Evolutionary conservation across 305 asterid genomes (phyloP).

Genomic region (Fraxinus albicans): DNA sequence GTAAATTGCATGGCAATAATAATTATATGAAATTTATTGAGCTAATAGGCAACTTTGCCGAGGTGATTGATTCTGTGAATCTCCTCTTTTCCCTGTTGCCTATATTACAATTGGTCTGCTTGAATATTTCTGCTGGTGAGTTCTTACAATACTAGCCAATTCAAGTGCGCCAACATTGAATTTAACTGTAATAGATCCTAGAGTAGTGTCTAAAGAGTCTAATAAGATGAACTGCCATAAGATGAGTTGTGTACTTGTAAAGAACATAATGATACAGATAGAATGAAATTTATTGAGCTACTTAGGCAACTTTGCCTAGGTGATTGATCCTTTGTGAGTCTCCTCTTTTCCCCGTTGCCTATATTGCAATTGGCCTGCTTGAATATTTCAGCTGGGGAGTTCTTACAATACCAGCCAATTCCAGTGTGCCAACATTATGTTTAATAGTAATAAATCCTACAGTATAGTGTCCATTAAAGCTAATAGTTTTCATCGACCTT

Average conservation of each 20-base stretch:
- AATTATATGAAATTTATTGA: neutral
- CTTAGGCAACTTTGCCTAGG: constrained; percentile 57
- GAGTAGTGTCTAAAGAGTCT: neutral
- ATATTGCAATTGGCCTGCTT: constrained; percentile 21
- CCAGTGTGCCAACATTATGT: constrained; percentile 20
- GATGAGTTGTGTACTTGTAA: neutral
- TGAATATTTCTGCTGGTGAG: constrained; percentile 13
- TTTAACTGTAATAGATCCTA: neutral
- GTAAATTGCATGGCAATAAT: neutral
- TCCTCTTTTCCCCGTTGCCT: constrained; percentile 53
- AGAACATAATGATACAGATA: neutral
- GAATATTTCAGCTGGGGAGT: constrained; percentile 13
- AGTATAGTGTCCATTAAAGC: neutral
- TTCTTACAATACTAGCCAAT: constrained; percentile 5
- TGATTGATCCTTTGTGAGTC: constrained; percentile 19
- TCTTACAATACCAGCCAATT: constrained; percentile 2
- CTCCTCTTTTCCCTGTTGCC: constrained; percentile 53
- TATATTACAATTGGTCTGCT: constrained; percentile 19
- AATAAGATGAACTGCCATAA: neutral
- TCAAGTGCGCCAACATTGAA: constrained; percentile 21
- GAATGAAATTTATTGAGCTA: neutral
- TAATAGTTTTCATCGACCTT: neutral
- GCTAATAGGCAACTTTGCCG: constrained; percentile 52
- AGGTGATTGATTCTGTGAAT: constrained; percentile 27
- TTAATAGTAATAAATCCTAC: neutral